Conservation (phyloP, 768 basidiomycete genomes). For the Suillus luteus region DNA sequence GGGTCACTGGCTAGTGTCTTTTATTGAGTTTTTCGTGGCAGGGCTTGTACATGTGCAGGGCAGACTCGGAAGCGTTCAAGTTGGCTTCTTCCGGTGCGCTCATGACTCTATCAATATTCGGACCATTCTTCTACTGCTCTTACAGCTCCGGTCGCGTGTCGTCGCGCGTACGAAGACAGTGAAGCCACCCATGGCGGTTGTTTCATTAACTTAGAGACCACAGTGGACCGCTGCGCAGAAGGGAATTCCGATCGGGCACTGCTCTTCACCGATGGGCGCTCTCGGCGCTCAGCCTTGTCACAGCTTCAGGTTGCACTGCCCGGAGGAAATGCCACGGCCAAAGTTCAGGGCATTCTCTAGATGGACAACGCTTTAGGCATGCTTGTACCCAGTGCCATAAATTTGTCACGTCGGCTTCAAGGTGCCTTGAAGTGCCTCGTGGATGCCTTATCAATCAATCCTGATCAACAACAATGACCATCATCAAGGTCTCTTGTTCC, state of each 20-base stretch:
- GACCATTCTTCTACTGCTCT: background rate
- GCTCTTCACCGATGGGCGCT: background rate
- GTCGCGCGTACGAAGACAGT: background rate
- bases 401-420: background rate
- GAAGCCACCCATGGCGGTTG: background rate
- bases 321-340: background rate
- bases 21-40: conserved; percentile 4
- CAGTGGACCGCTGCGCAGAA: conserved; percentile 3
- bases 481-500: background rate
- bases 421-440: background rate
- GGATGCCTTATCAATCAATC: background rate
- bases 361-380: background rate
- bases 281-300: conserved; percentile 1
- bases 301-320: conserved; percentile 6
- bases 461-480: background rate
- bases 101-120: background rate
- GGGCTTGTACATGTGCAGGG: background rate
- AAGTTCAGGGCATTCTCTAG: background rate
- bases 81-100: background rate
- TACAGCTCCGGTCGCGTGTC: background rate
- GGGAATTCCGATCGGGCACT: background rate
- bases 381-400: background rate
- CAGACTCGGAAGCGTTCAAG: background rate
- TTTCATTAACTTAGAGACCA: background rate
- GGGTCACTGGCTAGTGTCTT: background rate